Conservation (phyloP, 805 yeast genomes). For the Wickerhamiella domercqiae region DNA sequence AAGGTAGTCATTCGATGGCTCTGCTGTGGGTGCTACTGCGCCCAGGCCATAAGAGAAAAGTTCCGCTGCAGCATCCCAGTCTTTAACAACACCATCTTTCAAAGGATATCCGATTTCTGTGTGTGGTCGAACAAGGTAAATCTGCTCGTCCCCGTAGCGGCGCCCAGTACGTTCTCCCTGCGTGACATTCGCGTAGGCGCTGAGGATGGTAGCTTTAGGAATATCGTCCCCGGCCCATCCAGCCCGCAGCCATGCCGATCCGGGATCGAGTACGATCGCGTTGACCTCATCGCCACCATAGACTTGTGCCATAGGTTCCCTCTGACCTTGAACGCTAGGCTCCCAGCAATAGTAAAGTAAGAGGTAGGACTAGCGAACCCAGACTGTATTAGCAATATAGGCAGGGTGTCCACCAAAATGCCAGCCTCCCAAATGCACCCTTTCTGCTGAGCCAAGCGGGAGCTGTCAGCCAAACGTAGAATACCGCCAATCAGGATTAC, state of each 20-base stretch:
- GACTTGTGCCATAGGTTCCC: constrained; percentile 11
- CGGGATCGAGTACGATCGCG: constrained; percentile 85
- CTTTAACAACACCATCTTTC: constrained; percentile 24
- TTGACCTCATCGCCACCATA: constrained; percentile 57
- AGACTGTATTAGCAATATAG: too few relatives aligned
- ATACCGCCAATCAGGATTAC: too few relatives aligned
- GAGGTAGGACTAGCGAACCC: too few relatives aligned
- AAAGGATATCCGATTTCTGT: constrained; percentile 13
- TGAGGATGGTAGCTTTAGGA: constrained; percentile 44
- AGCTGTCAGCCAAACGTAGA: too few relatives aligned
- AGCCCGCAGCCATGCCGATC: constrained; percentile 64
- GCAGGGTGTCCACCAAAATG: too few relatives aligned
- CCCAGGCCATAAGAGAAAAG: constrained; percentile 54
- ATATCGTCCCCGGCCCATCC: constrained; percentile 90
- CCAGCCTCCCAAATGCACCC: too few relatives aligned
- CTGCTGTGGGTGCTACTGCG: constrained; percentile 32
- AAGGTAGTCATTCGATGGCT: constrained; percentile 19
- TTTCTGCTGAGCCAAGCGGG: too few relatives aligned
- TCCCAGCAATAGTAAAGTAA: too few relatives aligned
- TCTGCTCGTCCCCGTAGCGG: constrained; percentile 15
- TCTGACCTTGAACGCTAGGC: too few relatives aligned
- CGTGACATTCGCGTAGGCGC: constrained; percentile 8
- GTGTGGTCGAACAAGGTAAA: constrained; percentile 8
- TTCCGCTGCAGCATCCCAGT: constrained; percentile 75
- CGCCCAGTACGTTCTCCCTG: constrained; percentile 1